Conservation (phyloP, 1,139 yeast genomes). For the Arxiozyma bovina region DNA sequence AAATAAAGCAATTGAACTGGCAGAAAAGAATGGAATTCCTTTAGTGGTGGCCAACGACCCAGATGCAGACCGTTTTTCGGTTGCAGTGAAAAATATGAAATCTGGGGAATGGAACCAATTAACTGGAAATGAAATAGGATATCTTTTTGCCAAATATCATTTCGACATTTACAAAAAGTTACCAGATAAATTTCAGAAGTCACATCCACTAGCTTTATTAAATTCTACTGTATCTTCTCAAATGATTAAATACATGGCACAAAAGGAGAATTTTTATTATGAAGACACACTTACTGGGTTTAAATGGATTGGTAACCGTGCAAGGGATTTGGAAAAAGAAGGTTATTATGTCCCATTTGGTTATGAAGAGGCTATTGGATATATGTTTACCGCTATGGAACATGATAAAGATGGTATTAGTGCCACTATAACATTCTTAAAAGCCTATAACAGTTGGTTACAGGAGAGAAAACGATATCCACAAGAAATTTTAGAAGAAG, state of each 20-base stretch:
- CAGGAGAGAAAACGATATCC: slow-evolving; percentile 17
- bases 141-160: slow-evolving; percentile 63
- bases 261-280: slow-evolving; percentile 49
- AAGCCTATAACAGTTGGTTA: slow-evolving; percentile 44
- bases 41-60: slow-evolving; percentile 88
- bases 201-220: slow-evolving; percentile 44
- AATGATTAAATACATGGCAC: slow-evolving; percentile 64
- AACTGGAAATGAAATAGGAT: slow-evolving; percentile 88
- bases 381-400: slow-evolving; percentile 67
- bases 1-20: slow-evolving; percentile 50
- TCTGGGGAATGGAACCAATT: slow-evolving; percentile 59
- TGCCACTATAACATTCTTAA: slow-evolving; percentile 73
- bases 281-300: slow-evolving; percentile 88
- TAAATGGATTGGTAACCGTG: slow-evolving; percentile 94
- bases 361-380: slow-evolving; percentile 93
- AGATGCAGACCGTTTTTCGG: slow-evolving; percentile 89
- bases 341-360: slow-evolving; percentile 79
- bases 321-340: slow-evolving; percentile 55
- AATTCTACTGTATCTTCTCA: slow-evolving; percentile 92
- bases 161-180: slow-evolving; percentile 36
- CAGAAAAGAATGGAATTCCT: slow-evolving; percentile 34
- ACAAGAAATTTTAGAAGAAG: slow-evolving; percentile 44
- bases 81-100: slow-evolving; percentile 40
- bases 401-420: slow-evolving; percentile 91
- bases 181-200: slow-evolving; percentile 7